A percentile compares a stretch with the other conserved stretches of the same genome.
phyloP scores from a whole-genome alignment of 768 basidiomycete species.

The Russula dissimulans region DNA sequence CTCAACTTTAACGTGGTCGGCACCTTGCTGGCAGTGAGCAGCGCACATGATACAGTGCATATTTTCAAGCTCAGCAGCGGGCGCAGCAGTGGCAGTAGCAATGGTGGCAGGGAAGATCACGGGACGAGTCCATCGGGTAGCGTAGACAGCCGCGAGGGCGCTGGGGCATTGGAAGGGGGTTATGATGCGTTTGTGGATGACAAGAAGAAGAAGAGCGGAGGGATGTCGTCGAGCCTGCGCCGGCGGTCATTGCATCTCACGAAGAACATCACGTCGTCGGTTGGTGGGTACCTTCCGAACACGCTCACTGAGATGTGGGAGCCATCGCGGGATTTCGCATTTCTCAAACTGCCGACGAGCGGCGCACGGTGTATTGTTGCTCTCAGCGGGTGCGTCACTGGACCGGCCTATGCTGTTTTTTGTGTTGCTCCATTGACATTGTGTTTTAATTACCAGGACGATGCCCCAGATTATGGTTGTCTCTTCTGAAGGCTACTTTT shows the following conservation, averaged over 20 bases:
- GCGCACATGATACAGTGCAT: slow-evolving; percentile 92
- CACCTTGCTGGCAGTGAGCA: slow-evolving; percentile 81
- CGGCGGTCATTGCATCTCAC: slow-evolving; percentile 68
- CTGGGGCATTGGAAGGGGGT: slow-evolving; percentile 58
- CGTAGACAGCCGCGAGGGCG: slow-evolving; percentile 52
- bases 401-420: neutral
- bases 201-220: slow-evolving; percentile 44
- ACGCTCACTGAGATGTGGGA: slow-evolving; percentile 96
- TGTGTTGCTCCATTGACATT: neutral
- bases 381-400: slow-evolving; percentile 54
- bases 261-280: slow-evolving; percentile 62
- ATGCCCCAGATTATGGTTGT: slow-evolving; percentile 97
- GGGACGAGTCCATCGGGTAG: slow-evolving; percentile 57
- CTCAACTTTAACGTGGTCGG: slow-evolving; percentile 79
- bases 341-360: slow-evolving; percentile 67
- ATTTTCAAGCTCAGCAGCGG: slow-evolving; percentile 77
- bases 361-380: slow-evolving; percentile 84
- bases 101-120: slow-evolving; percentile 23
- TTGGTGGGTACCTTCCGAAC: slow-evolving; percentile 81
- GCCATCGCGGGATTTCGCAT: slow-evolving; percentile 90
- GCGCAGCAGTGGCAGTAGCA: slow-evolving; percentile 19
- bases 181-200: slow-evolving; percentile 80
- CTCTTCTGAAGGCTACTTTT: slow-evolving; percentile 91
- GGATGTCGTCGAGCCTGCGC: slow-evolving; percentile 55
- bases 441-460: slow-evolving; percentile 40